A percentile compares a stretch with the other conserved stretches of the same genome.
Conservation (phyloP, 2,329 filamentous ascomycete species). For the Microdochium bolleyi region DNA sequence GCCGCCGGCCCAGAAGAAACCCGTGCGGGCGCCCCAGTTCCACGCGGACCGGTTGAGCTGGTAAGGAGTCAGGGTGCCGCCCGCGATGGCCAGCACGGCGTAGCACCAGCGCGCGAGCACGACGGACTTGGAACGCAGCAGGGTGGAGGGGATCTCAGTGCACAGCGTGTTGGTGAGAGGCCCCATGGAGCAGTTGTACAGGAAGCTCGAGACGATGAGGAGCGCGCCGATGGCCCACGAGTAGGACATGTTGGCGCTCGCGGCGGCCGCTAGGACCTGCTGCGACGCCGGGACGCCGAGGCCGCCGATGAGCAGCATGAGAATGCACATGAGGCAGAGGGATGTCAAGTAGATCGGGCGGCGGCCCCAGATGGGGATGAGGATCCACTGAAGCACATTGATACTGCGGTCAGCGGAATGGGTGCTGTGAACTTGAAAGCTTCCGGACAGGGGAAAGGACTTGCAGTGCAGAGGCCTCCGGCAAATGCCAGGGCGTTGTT, state of each 20-base stretch:
- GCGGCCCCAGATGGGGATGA: constrained; percentile 40
- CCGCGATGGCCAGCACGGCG: constrained; percentile 41
- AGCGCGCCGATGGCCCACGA: constrained; percentile 36
- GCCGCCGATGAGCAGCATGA: constrained; percentile 32
- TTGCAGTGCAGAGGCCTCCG: constrained; percentile 9
- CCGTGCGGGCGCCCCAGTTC: constrained; percentile 39
- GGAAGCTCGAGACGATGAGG: constrained; percentile 42
- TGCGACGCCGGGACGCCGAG: constrained; percentile 31
- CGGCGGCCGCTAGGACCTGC: no score
- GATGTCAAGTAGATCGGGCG: constrained; percentile 40
- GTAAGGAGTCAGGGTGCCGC: constrained; percentile 39
- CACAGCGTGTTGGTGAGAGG: constrained; percentile 44
- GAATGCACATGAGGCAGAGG: constrained; percentile 26
- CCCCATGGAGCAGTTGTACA: constrained; percentile 46
- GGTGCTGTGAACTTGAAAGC: constrained; percentile 12
- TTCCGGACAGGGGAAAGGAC: constrained; percentile 7
- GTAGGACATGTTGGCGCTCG: constrained; percentile 14
- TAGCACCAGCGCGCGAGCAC: constrained; percentile 39
- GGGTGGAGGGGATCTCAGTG: constrained; percentile 43
- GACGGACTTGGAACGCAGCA: constrained; percentile 46
- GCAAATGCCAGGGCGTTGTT: neutral
- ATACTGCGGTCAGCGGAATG: constrained; percentile 35
- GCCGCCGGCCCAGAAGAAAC: constrained; percentile 38
- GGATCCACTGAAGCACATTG: constrained; percentile 36
- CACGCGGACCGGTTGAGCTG: constrained; percentile 36